A percentile compares a stretch with the other conserved stretches of the same genome.
These are phyloP conservation scores for Trypanosoma grayi DNA, from an alignment of 208 protist genomes.

Conservation along the genomic window DNA sequence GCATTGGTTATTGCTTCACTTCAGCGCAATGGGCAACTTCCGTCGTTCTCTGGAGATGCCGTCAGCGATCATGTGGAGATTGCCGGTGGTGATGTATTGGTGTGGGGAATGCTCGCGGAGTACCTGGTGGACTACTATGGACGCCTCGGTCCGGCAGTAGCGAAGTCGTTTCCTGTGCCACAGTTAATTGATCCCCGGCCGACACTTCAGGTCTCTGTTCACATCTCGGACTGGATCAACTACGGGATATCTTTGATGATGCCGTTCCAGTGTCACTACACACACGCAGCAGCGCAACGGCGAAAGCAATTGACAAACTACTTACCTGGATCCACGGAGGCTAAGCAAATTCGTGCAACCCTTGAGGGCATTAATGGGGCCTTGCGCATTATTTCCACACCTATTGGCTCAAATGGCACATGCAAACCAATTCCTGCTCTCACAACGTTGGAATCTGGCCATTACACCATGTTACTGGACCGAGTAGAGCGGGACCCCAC, in stretches of 20 bases:
- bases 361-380: conserved; percentile 16
- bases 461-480: conserved; percentile 21
- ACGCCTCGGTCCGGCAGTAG: conserved; percentile 30
- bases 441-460: conserved; percentile 1
- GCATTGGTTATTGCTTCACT: conserved; percentile 23
- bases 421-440: conserved; percentile 4
- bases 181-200: conserved; percentile 16
- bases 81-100: conserved; percentile 27
- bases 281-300: conserved; percentile 5
- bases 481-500: conserved; percentile 23
- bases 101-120: conserved; percentile 79
- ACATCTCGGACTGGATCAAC: conserved; percentile 22
- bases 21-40: background rate
- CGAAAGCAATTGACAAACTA: conserved; percentile 14
- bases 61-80: background rate
- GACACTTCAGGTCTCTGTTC: conserved; percentile 21
- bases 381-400: conserved; percentile 27
- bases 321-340: background rate
- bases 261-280: conserved; percentile 24
- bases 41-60: background rate
- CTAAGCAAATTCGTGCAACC: background rate
- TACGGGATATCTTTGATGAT: conserved; percentile 33
- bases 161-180: conserved; percentile 30
- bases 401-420: conserved; percentile 20
- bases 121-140: conserved; percentile 78